Evolutionary conservation across 345 rosid species (phyloP).

Genomic region (Isatis tinctoria): DNA sequence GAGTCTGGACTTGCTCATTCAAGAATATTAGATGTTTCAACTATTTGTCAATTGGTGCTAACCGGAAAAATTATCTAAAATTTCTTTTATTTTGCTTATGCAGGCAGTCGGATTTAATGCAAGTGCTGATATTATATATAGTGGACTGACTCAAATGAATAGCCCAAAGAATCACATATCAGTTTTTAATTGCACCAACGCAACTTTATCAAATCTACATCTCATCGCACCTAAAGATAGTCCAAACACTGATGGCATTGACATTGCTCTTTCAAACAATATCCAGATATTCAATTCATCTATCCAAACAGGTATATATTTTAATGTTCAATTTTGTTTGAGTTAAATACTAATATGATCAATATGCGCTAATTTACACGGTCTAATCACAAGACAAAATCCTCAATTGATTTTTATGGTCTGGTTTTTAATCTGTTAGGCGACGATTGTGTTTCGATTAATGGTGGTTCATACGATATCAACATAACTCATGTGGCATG

Average conservation of each 20-base stretch:
- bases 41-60: too few relatives aligned
- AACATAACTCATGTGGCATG: conserved; percentile 39
- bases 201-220: conserved; percentile 11
- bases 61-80: too few relatives aligned
- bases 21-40: too few relatives aligned
- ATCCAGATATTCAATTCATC: not conserved
- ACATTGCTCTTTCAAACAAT: not conserved
- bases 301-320: conserved; percentile 11
- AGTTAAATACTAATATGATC: not conserved
- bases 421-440: not conserved
- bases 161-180: conserved; percentile 17
- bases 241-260: conserved; percentile 27
- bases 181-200: not conserved
- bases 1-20: not conserved
- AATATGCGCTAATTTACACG: not conserved
- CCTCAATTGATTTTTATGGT: not conserved
- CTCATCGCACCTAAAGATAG: conserved; percentile 8
- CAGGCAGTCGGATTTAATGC: not conserved
- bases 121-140: not conserved
- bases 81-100: not conserved
- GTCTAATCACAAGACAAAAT: not conserved
- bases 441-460: conserved; percentile 20
- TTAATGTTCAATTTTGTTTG: not conserved
- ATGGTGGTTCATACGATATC: conserved; percentile 9
- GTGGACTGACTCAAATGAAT: conserved; percentile 18